Conservation (phyloP, 164 flowering plant species). For the Euptelea pleiosperma region DNA sequence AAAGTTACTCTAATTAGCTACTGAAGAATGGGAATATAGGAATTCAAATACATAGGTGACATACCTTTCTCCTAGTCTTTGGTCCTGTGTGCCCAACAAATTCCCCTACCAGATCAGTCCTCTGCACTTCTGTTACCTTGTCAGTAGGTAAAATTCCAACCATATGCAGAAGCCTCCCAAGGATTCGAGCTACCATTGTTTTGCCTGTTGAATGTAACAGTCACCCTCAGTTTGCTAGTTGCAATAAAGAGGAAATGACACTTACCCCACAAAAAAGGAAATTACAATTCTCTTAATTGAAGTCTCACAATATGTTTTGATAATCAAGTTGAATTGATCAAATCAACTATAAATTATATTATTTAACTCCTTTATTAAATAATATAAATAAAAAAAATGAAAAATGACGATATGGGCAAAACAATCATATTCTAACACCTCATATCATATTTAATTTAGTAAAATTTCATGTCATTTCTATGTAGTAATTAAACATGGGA, state of each 20-base stretch:
- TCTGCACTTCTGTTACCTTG: constrained; percentile 93
- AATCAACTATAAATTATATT: no score
- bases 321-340: no score
- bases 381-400: no score
- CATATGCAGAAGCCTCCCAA: constrained; percentile 85
- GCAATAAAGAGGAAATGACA: neutral
- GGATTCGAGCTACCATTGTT: constrained; percentile 92
- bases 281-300: no score
- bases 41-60: neutral
- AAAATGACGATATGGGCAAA: no score
- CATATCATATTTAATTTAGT: no score
- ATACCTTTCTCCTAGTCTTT: constrained; percentile 94
- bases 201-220: constrained; percentile 52
- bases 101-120: constrained; percentile 98
- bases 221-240: neutral
- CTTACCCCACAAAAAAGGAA: neutral
- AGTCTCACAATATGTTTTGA: no score
- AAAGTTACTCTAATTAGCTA: neutral
- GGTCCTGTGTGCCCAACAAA: constrained; percentile 99
- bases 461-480: no score
- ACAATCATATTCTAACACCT: no score
- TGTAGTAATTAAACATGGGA: no score
- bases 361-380: no score
- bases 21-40: neutral
- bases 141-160: constrained; percentile 96